A percentile compares a stretch with the other conserved stretches of the same genome.
Conservation (phyloP, 139 green algal species). For the Micractinium conductrix region DNA sequence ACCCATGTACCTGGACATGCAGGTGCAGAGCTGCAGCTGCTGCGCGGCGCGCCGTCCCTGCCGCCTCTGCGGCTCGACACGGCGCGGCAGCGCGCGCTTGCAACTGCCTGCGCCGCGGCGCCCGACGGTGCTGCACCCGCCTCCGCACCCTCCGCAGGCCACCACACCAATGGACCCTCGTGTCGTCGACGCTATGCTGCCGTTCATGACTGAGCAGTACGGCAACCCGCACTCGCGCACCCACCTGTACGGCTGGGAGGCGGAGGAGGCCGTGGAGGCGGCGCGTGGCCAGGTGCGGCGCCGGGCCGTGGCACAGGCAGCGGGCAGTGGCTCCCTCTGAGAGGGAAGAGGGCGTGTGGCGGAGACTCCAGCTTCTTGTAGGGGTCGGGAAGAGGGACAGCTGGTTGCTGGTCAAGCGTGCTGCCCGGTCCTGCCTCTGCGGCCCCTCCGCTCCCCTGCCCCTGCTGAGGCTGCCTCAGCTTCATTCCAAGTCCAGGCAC, state of each 20-base stretch:
- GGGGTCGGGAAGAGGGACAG: too few relatives aligned
- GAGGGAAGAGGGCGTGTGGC: too few relatives aligned
- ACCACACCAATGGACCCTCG: conserved; percentile 96
- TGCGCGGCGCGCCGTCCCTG: neutral
- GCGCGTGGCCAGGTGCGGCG: conserved; percentile 80
- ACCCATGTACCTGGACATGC: conserved; percentile 98
- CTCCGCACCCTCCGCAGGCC: too few relatives aligned
- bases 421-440: too few relatives aligned
- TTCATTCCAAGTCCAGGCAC: too few relatives aligned
- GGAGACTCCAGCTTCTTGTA: too few relatives aligned
- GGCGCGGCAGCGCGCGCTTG: neutral
- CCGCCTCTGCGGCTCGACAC: neutral
- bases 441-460: too few relatives aligned
- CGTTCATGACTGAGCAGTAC: conserved; percentile 93
- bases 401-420: too few relatives aligned
- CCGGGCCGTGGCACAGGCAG: too few relatives aligned
- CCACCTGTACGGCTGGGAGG: conserved; percentile 98
- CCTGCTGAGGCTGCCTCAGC: too few relatives aligned
- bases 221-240: conserved; percentile 98
- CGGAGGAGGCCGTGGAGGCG: conserved; percentile 92
- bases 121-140: neutral
- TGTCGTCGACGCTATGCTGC: conserved; percentile 97
- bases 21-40: conserved; percentile 23
- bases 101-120: too few relatives aligned
- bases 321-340: too few relatives aligned